phyloP scores from a whole-genome alignment of 176 grass and related monocot species.

The Ampelocalamus luodianensis region DNA sequence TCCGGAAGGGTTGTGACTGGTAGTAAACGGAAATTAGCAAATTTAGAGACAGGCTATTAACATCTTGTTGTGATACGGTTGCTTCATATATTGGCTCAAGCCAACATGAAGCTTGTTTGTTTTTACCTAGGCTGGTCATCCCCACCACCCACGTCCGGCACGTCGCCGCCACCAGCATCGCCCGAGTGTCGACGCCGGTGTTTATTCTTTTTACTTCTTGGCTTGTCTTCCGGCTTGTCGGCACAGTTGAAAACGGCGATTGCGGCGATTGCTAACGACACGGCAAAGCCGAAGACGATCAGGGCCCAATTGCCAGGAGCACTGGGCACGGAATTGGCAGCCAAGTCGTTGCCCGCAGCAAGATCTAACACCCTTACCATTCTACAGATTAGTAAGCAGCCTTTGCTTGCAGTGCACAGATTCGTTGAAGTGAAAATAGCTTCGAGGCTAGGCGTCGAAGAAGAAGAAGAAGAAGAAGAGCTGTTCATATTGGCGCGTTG shows the following conservation, averaged over 20 bases:
- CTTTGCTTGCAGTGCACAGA: background rate
- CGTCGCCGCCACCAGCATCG: background rate
- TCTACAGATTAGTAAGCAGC: background rate
- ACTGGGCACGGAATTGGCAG: background rate
- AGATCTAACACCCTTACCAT: background rate
- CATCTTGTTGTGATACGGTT: background rate
- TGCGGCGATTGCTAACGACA: background rate
- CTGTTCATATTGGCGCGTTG: background rate
- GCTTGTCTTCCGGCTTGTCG: background rate
- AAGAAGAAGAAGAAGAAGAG: too few relatives aligned
- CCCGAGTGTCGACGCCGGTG: background rate
- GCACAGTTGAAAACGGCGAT: slow-evolving; percentile 7
- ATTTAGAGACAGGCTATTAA: background rate
- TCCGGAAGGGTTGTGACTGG: background rate
- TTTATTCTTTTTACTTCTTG: too few relatives aligned
- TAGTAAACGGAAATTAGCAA: background rate
- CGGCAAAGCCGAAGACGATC: background rate
- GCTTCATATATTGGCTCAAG: background rate
- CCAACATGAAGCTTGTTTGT: background rate
- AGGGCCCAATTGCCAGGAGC: background rate
- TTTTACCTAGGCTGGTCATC: background rate
- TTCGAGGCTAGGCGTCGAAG: background rate
- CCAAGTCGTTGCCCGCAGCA: background rate
- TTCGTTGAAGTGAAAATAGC: background rate
- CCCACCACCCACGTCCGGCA: background rate